Base-by-base conservation (phyloP, 768 basidiomycete genomes). In the Wakefieldia striispora region DNA sequence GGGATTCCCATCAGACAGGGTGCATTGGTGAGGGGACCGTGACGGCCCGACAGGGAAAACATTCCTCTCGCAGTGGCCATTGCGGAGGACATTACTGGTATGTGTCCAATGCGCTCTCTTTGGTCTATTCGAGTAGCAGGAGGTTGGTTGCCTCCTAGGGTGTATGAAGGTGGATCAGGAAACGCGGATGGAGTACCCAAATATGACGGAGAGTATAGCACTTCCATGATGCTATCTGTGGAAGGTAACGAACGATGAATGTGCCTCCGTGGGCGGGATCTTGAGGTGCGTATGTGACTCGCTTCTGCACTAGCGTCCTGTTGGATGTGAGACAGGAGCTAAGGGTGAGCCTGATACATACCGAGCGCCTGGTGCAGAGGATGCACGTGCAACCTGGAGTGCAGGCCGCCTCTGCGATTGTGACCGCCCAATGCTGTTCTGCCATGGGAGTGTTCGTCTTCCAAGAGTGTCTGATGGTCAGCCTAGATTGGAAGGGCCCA, bases 121-220 rank as follows among this genome's bases (percentile, higher is more conserved):
- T 4, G 14, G 26, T 47, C 24, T n/a, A 3, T 31, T 33, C 26
- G 41, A 40, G 33, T 3, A 13, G 36, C 31, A 3, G 38, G 16
- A 34, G 47, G 40, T 35, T 35, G 33, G 8, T 17, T n/a, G 13
- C 57, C 46, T 27, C 35, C 47, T 6, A 13, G 17, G 24, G 27
- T 40, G 17, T 65, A 65, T 12, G 57, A 55, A 31, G 64, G 65
- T 0, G 60, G 62, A n/a, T 45, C 42, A 34, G 49, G 46, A 33
- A 55, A 43, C 9, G 35, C n/a, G n/a, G 44, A 37, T 33, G 50
- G 39, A 24, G 48, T 54, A 33, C 44, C 50, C 41, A 56, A 42
- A 43, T 50, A 57, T 35, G 60, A 58, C 14, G 41, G 29, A 24
- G 62, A 56, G 49, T 65, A 62, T 13, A 65, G 35, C 31, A 65